Conservation (phyloP, 2,329 filamentous ascomycete species). For the Arthroderma sp. region DNA sequence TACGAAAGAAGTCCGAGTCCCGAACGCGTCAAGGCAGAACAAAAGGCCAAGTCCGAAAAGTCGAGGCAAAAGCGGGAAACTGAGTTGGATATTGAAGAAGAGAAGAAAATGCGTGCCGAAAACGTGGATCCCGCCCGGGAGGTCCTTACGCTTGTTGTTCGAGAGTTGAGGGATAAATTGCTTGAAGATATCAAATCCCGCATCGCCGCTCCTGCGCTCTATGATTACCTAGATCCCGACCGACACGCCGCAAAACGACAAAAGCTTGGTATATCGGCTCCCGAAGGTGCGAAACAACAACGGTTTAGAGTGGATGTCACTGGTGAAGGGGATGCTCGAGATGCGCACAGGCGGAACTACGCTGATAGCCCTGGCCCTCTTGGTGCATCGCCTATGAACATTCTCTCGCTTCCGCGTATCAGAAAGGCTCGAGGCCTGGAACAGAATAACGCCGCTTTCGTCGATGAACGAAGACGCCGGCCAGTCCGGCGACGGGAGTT, state of each 20-base stretch:
- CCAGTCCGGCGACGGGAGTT: constrained; percentile 48
- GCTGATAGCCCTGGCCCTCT: constrained; percentile 27
- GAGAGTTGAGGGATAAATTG: constrained; percentile 74
- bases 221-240: constrained; percentile 67
- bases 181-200: constrained; percentile 80
- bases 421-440: constrained; percentile 50
- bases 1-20: constrained; percentile 41
- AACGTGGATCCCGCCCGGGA: constrained; percentile 83
- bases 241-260: constrained; percentile 69
- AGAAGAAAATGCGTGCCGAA: constrained; percentile 74
- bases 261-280: constrained; percentile 62
- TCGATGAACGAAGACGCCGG: constrained; percentile 52
- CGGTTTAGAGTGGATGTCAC: constrained; percentile 43
- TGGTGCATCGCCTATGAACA: constrained; percentile 35
- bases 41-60: constrained; percentile 50
- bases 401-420: constrained; percentile 59
- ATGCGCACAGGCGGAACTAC: constrained; percentile 33
- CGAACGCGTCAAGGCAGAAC: constrained; percentile 30
- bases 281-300: constrained; percentile 46
- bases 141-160: constrained; percentile 63
- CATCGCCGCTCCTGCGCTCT: constrained; percentile 67
- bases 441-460: constrained; percentile 49
- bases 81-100: constrained; percentile 71
- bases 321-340: constrained; percentile 49
- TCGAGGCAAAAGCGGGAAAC: constrained; percentile 58